These are phyloP conservation scores for Kodamaea laetipori DNA, from an alignment of 805 yeast genomes.

Conservation along the genomic window DNA sequence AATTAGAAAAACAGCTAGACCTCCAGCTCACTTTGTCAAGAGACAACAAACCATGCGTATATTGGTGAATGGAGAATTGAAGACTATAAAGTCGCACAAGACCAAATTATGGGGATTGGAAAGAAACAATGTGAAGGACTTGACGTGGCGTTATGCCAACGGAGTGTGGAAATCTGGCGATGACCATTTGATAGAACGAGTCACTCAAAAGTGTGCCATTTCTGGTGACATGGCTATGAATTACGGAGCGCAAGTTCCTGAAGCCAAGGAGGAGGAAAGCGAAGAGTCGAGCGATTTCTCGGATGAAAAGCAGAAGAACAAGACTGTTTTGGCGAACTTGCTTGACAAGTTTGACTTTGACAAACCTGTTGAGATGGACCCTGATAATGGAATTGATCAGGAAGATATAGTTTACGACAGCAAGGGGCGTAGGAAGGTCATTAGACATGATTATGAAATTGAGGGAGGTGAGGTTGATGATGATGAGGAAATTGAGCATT, in stretches of 20 bases:
- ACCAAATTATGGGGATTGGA: conserved; percentile 91
- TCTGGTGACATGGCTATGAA: conserved; percentile 25
- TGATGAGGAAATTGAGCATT: conserved; percentile 12
- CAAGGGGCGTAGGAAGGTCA: conserved; percentile 38
- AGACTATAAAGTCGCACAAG: conserved; percentile 61
- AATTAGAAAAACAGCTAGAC: conserved; percentile 56
- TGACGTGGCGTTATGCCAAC: conserved; percentile 61
- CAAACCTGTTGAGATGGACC: conserved; percentile 38
- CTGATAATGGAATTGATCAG: conserved; percentile 33
- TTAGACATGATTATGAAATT: conserved; percentile 37
- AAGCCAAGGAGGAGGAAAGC: conserved; percentile 2
- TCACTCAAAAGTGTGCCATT: conserved; percentile 29
- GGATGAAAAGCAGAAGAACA: conserved; percentile 30
- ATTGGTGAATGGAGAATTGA: conserved; percentile 56
- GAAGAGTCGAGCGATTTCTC: conserved; percentile 11
- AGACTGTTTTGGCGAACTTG: conserved; percentile 36
- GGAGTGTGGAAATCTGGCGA: conserved; percentile 81
- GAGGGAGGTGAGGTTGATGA: conserved; percentile 25
- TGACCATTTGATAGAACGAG: conserved; percentile 74
- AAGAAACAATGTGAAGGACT: conserved; percentile 60
- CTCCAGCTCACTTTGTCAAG: conserved; percentile 34
- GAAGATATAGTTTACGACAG: conserved; percentile 38
- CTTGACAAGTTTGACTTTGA: conserved; percentile 38
- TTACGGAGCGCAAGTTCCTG: conserved; percentile 24
- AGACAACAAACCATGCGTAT: conserved; percentile 67